Conservation (phyloP, 2,329 filamentous ascomycete genomes). For the Pseudonectria buxi region DNA sequence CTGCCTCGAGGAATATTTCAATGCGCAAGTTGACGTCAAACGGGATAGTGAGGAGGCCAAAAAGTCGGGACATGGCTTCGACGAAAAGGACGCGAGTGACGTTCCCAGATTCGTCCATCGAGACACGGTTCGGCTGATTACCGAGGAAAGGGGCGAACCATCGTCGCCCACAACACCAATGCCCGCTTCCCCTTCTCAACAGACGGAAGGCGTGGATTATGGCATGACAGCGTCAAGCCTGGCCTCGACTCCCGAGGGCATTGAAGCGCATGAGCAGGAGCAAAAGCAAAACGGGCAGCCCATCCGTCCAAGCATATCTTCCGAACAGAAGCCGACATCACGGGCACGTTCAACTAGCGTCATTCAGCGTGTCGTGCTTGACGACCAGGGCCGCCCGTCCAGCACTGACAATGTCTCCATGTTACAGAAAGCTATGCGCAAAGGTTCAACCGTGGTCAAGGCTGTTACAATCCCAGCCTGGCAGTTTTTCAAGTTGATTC, state of each 20-base stretch:
- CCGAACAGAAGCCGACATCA: constrained; percentile 26
- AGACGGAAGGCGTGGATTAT: constrained; percentile 12
- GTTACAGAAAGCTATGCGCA: constrained; percentile 37
- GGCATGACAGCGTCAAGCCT: constrained; percentile 1
- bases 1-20: constrained; percentile 91
- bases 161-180: constrained; percentile 28
- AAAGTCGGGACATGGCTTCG: constrained; percentile 21
- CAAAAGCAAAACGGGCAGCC: neutral
- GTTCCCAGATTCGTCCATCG: constrained; percentile 21
- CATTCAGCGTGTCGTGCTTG: constrained; percentile 52
- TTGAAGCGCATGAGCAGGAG: neutral
- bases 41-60: constrained; percentile 59
- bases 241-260: constrained; percentile 4
- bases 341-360: constrained; percentile 51
- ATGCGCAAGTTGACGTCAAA: constrained; percentile 83
- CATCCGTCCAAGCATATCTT: neutral
- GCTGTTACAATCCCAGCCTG: constrained; percentile 93
- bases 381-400: constrained; percentile 41
- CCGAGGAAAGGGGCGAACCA: constrained; percentile 25
- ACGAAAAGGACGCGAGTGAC: constrained; percentile 20
- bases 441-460: constrained; percentile 52
- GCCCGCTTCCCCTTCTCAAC: constrained; percentile 19
- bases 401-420: constrained; percentile 36
- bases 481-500: constrained; percentile 93
- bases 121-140: constrained; percentile 29